phyloP scores from a whole-genome alignment of 1,139 yeast species.

The Debaryomyces coudertii region DNA sequence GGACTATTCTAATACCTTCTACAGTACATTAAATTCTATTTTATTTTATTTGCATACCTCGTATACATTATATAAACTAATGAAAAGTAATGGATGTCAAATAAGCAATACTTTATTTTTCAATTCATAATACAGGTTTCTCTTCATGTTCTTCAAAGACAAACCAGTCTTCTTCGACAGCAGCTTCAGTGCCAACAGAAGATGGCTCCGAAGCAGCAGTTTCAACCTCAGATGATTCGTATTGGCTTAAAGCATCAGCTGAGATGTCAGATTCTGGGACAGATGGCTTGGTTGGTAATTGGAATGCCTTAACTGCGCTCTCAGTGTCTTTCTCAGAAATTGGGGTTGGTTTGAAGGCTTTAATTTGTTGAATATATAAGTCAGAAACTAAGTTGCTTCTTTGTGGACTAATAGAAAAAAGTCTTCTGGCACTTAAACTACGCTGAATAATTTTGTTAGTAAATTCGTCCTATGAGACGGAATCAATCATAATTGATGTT shows the following conservation, averaged over 20 bases:
- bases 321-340: conserved; percentile 74
- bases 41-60: conserved; percentile 4
- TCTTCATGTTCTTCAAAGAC: conserved; percentile 77
- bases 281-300: conserved; percentile 72
- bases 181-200: conserved; percentile 44
- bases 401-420: conserved; percentile 48
- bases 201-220: conserved; percentile 50
- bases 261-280: conserved; percentile 75
- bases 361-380: conserved; percentile 83
- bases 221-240: conserved; percentile 78
- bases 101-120: conserved; percentile 5
- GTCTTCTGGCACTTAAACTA: conserved; percentile 43
- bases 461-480: background rate
- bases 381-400: conserved; percentile 75
- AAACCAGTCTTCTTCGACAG: conserved; percentile 76
- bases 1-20: background rate
- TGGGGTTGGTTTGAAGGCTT: conserved; percentile 84
- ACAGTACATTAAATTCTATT: conserved; percentile 3
- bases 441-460: conserved; percentile 27
- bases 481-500: background rate
- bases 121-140: conserved; percentile 6
- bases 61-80: conserved; percentile 6
- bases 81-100: conserved; percentile 7
- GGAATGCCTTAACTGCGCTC: conserved; percentile 80
- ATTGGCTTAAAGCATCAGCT: conserved; percentile 72